These are phyloP conservation scores for Lipomyces mesembrius DNA, from an alignment of 805 yeast genomes.

Conservation along the genomic window DNA sequence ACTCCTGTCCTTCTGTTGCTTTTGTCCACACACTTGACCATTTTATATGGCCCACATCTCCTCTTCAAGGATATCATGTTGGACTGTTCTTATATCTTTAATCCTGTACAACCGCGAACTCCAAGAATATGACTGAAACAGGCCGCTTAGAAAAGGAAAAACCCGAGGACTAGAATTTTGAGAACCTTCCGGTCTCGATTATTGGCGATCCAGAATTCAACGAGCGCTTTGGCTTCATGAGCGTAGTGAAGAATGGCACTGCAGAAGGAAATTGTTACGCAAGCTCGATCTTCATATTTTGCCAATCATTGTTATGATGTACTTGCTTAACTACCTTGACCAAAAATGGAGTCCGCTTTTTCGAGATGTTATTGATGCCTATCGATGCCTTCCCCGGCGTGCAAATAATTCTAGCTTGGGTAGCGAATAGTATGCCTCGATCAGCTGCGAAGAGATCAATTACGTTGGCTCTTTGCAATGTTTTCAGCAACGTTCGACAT, in stretches of 20 bases:
- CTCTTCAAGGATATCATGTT: background rate
- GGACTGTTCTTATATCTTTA: too few relatives aligned
- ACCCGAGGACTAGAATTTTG: conserved; percentile 3
- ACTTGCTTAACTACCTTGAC: conserved; percentile 48
- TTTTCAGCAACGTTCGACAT: conserved; percentile 7
- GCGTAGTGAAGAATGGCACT: conserved; percentile 18
- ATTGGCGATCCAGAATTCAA: conserved; percentile 4
- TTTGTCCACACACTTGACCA: too few relatives aligned
- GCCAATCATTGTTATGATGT: conserved; percentile 36
- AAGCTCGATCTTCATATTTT: conserved; percentile 27
- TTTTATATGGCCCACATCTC: background rate
- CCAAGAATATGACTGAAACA: background rate
- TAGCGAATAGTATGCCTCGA: conserved; percentile 14
- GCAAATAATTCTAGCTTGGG: conserved; percentile 16
- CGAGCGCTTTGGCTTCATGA: conserved; percentile 14
- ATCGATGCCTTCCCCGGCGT: conserved; percentile 19
- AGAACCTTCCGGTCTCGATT: background rate
- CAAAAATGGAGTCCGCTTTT: conserved; percentile 4
- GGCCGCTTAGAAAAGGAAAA: background rate
- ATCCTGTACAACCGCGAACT: background rate
- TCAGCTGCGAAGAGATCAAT: conserved; percentile 19
- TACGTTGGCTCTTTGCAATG: conserved; percentile 16
- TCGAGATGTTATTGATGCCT: conserved; percentile 17
- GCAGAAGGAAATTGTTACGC: conserved; percentile 40
- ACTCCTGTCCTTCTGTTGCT: too few relatives aligned